phyloP scores from a whole-genome alignment of 1,284 basidiomycete genomes.

The Ustilago esculenta region DNA sequence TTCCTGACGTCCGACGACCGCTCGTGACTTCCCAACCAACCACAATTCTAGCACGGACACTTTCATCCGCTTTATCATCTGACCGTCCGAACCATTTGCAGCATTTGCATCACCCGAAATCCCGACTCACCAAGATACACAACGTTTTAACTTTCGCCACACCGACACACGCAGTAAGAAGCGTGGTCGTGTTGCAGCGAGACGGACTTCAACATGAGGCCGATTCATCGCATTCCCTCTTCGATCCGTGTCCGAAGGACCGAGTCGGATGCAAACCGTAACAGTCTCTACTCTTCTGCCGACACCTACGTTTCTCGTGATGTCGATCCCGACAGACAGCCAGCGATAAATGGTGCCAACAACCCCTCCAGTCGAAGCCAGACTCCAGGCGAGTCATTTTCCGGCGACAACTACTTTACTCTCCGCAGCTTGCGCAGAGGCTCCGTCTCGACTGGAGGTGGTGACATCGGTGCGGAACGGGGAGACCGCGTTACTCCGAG shows the following conservation, averaged over 20 bases:
- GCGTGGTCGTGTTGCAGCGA: too few relatives aligned
- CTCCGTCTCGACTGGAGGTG: conserved; percentile 7
- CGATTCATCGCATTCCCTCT: conserved; percentile 34
- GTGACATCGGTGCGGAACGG: neutral
- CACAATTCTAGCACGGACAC: too few relatives aligned
- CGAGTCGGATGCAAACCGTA: conserved; percentile 11
- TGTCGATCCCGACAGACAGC: neutral
- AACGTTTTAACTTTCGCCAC: too few relatives aligned
- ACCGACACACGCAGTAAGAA: too few relatives aligned
- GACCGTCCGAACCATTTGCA: too few relatives aligned
- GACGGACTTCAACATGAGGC: too few relatives aligned
- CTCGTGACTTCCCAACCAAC: too few relatives aligned
- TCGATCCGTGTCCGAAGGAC: conserved; percentile 37
- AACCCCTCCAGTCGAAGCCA: neutral
- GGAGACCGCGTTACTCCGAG: conserved; percentile 6
- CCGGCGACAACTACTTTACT: conserved; percentile 13
- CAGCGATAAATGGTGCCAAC: neutral
- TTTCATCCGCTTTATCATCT: too few relatives aligned
- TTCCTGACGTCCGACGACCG: too few relatives aligned
- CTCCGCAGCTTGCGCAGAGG: conserved; percentile 2
- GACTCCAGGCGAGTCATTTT: neutral
- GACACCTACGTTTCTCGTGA: conserved; percentile 9
- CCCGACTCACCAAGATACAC: too few relatives aligned
- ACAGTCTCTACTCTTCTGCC: conserved; percentile 18
- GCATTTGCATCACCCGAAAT: too few relatives aligned